These are phyloP conservation scores for Borovskyia barvae DNA, from an alignment of 208 protist genomes.

Conservation along the genomic window DNA sequence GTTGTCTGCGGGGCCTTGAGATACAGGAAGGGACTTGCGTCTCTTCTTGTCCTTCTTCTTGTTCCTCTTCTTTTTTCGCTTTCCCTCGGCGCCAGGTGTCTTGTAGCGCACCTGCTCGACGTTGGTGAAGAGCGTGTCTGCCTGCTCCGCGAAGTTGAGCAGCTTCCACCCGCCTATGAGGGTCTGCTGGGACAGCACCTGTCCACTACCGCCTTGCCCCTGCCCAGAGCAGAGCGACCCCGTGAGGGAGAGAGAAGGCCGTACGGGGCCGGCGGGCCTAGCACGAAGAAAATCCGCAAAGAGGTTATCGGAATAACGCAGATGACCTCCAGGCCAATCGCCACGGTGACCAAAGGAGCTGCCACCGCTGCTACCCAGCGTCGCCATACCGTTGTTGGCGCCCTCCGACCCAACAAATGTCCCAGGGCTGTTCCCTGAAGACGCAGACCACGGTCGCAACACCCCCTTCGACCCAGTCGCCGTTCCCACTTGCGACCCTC, in stretches of 20 bases:
- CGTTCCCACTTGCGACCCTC: background rate
- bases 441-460: no score
- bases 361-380: background rate
- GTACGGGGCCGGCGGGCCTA: background rate
- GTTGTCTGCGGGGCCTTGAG: no score
- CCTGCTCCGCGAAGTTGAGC: conserved; percentile 36
- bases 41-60: conserved; percentile 19
- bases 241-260: conserved; percentile 4
- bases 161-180: conserved; percentile 17
- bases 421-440: no score
- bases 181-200: conserved; percentile 11
- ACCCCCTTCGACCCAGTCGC: no score
- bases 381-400: no score
- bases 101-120: conserved; percentile 16
- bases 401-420: no score
- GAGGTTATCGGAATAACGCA: background rate
- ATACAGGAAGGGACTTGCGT: no score
- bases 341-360: background rate
- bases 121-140: conserved; percentile 28
- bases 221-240: conserved; percentile 5
- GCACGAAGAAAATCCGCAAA: conserved; percentile 4
- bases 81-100: no score
- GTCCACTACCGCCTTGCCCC: background rate
- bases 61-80: conserved; percentile 10
- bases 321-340: no score